Percentiles rank a stretch among this genome's conserved stretches.
phyloP scores from a whole-genome alignment of 1,139 yeast species.

The Taphrina deformans region DNA sequence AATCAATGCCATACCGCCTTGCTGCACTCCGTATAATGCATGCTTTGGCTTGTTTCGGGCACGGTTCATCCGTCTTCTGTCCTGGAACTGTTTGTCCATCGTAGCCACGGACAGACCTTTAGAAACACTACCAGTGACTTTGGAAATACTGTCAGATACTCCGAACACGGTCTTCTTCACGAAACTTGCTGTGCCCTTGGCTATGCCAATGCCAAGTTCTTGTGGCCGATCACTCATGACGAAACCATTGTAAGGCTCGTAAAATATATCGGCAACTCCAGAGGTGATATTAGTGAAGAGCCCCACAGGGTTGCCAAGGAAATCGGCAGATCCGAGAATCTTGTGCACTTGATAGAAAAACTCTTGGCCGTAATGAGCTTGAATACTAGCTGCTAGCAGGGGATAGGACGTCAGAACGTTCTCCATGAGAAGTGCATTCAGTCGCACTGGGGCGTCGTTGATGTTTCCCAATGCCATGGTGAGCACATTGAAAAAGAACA shows the following conservation, averaged over 20 bases:
- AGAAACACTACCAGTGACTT: constrained; percentile 89
- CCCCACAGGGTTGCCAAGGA: constrained; percentile 96
- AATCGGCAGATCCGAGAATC: constrained; percentile 92
- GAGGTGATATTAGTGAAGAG: constrained; percentile 87
- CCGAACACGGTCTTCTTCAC: constrained; percentile 94
- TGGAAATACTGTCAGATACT: constrained; percentile 86
- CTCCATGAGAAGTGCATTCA: constrained; percentile 83
- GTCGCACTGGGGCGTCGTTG: constrained; percentile 90
- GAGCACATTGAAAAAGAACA: constrained; percentile 75
- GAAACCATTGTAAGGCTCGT: constrained; percentile 96
- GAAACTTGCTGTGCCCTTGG: constrained; percentile 93
- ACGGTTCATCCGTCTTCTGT: constrained; percentile 65
- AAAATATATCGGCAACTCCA: constrained; percentile 93
- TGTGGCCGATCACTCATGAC: constrained; percentile 92
- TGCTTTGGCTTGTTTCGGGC: constrained; percentile 80
- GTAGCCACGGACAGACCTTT: constrained; percentile 92
- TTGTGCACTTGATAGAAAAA: constrained; percentile 90
- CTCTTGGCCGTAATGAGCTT: constrained; percentile 88
- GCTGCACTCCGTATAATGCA: constrained; percentile 81
- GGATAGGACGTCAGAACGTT: constrained; percentile 86
- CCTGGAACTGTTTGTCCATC: constrained; percentile 81
- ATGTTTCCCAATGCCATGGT: constrained; percentile 98
- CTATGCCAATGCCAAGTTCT: constrained; percentile 90
- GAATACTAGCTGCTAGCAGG: constrained; percentile 65
- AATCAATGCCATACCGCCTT: constrained; percentile 85